These are phyloP conservation scores for Stachybotrys elegans DNA, from an alignment of 2,329 filamentous ascomycete genomes.

Conservation along the genomic window DNA sequence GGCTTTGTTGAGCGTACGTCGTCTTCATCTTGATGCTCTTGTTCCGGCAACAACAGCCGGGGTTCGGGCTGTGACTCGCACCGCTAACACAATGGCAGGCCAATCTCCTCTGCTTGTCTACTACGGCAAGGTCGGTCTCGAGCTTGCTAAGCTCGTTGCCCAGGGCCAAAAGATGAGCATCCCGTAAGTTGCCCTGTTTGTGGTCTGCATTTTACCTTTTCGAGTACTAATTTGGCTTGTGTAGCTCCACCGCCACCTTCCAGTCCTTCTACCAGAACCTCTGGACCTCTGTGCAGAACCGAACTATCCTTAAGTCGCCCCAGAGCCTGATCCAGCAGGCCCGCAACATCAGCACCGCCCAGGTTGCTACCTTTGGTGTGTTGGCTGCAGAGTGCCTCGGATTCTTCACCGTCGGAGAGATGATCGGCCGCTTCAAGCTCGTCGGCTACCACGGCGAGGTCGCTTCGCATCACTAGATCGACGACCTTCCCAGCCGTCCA, in stretches of 20 bases:
- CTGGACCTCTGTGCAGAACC: constrained; percentile 64
- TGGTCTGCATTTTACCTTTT: constrained; percentile 8
- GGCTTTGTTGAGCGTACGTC: constrained; percentile 80
- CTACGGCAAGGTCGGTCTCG: constrained; percentile 84
- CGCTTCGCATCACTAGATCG: constrained; percentile 54
- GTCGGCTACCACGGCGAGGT: constrained; percentile 80
- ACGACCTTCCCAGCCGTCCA: background rate
- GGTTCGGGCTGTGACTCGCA: constrained; percentile 4
- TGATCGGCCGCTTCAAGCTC: constrained; percentile 92
- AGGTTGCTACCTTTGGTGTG: constrained; percentile 70
- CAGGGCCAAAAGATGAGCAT: constrained; percentile 85
- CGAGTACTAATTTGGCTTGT: constrained; percentile 3
- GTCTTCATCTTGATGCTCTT: too few relatives aligned
- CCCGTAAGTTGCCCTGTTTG: constrained; percentile 62
- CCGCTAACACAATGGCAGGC: too few relatives aligned
- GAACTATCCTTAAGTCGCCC: constrained; percentile 52
- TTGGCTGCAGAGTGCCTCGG: constrained; percentile 81
- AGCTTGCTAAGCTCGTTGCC: constrained; percentile 85
- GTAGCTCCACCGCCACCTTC: constrained; percentile 73
- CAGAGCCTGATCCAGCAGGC: constrained; percentile 50
- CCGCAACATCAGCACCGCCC: constrained; percentile 65
- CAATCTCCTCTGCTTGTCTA: constrained; percentile 83
- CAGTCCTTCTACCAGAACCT: constrained; percentile 79
- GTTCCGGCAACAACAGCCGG: constrained; percentile 1
- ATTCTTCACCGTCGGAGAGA: constrained; percentile 98